Conservation (phyloP, 495 filamentous ascomycete genomes). For the Aspergillus cavernicola region DNA sequence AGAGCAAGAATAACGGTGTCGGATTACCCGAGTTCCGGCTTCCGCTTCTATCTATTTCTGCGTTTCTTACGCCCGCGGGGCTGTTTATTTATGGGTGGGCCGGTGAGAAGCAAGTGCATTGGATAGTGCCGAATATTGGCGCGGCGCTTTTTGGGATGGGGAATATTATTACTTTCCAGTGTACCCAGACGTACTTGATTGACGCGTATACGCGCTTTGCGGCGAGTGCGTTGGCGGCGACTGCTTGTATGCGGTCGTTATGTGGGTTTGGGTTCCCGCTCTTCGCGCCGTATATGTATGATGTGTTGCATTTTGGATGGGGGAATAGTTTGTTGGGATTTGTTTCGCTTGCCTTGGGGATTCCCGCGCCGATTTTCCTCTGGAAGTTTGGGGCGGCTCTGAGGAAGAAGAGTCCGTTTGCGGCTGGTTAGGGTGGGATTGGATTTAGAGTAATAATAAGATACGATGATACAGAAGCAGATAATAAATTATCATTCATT, state of each 20-base stretch:
- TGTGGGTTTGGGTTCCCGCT: slow-evolving; percentile 76
- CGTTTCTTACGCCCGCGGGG: slow-evolving; percentile 57
- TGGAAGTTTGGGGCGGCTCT: slow-evolving; percentile 56
- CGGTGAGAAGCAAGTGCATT: slow-evolving; percentile 57
- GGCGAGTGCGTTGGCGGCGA: slow-evolving; percentile 67
- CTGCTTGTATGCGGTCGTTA: slow-evolving; percentile 60
- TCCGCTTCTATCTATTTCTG: slow-evolving; percentile 57
- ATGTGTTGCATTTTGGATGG: slow-evolving; percentile 56
- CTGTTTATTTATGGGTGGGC: slow-evolving; percentile 73
- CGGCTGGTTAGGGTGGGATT: slow-evolving; percentile 57
- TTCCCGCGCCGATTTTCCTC: slow-evolving; percentile 58
- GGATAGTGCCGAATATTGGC: slow-evolving; percentile 73
- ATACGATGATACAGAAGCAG: no score
- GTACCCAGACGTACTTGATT: slow-evolving; percentile 71
- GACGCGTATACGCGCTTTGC: slow-evolving; percentile 74
- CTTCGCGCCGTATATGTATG: slow-evolving; percentile 65
- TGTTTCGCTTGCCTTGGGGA: slow-evolving; percentile 48
- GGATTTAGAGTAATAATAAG: no score
- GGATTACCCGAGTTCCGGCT: slow-evolving; percentile 66
- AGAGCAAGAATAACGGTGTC: slow-evolving; percentile 51
- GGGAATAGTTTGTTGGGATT: slow-evolving; percentile 61
- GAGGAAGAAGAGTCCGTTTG: slow-evolving; percentile 62
- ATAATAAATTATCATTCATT: slow-evolving; percentile 1
- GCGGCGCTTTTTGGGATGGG: slow-evolving; percentile 55
- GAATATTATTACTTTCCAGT: slow-evolving; percentile 63